A percentile compares a stretch with the other conserved stretches of the same genome.
phyloP scores from a whole-genome alignment of 176 grass and related monocot genomes.

The Triticum monococcum region DNA sequence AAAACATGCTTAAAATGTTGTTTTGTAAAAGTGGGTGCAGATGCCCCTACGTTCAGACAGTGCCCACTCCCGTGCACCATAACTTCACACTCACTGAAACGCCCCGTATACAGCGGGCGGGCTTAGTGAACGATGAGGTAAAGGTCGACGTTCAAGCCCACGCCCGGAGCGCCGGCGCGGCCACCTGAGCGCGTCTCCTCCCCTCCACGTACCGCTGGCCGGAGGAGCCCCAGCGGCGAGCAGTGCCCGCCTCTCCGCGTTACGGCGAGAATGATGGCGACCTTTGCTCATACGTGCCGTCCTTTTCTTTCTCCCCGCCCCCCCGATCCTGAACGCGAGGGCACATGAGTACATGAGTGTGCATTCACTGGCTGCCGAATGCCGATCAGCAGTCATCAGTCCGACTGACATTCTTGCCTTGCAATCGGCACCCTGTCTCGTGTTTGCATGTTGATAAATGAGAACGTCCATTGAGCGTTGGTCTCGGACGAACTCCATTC shows the following conservation, averaged over 20 bases:
- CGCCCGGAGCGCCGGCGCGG: neutral
- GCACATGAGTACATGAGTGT: no score
- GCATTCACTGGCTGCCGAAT: neutral
- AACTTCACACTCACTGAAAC: no score
- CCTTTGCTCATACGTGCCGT: neutral
- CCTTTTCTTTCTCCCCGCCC: no score
- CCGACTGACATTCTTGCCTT: conserved; percentile 5
- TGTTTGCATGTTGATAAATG: neutral
- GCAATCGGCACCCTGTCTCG: neutral
- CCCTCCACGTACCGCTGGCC: no score
- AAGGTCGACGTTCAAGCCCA: neutral
- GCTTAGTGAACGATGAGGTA: neutral
- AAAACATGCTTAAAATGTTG: no score
- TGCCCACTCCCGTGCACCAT: no score
- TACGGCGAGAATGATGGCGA: neutral
- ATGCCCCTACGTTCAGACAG: no score
- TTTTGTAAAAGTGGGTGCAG: no score
- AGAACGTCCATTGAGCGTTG: no score
- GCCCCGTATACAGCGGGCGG: neutral
- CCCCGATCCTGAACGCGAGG: no score
- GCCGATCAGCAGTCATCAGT: neutral
- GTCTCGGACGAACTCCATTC: neutral
- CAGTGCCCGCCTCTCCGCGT: no score
- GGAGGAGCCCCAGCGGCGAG: no score
- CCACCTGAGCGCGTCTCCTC: neutral